phyloP scores from a whole-genome alignment of 2,329 filamentous ascomycete species.

The Emmonsiellopsis sp. region DNA sequence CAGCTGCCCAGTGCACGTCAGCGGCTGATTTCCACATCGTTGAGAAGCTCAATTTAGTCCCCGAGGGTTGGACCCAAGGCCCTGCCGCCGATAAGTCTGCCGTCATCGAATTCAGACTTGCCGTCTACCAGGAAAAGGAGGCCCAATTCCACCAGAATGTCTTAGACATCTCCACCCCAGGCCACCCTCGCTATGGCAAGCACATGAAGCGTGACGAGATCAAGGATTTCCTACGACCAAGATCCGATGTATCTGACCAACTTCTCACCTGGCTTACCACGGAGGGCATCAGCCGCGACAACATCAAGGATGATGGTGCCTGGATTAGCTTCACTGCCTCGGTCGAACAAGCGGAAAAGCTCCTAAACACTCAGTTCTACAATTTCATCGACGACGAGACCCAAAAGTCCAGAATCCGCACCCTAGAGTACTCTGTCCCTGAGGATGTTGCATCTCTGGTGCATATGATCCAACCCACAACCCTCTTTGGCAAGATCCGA shows the following conservation, averaged over 20 bases:
- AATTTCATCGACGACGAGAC: not conserved
- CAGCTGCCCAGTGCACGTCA: not conserved
- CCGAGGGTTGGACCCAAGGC: constrained; percentile 1
- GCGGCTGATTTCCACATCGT: not conserved
- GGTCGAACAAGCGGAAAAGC: constrained; percentile 39
- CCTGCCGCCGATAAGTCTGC: not conserved
- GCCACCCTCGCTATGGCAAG: constrained; percentile 49
- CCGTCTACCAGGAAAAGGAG: not conserved
- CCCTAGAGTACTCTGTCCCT: constrained; percentile 54
- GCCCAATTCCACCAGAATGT: not conserved
- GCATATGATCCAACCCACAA: constrained; percentile 58
- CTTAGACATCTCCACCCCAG: constrained; percentile 47
- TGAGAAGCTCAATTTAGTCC: not conserved
- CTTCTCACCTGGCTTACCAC: constrained; percentile 48
- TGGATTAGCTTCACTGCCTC: constrained; percentile 50
- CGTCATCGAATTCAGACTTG: not conserved
- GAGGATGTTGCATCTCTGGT: constrained; percentile 45
- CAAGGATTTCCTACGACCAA: constrained; percentile 44
- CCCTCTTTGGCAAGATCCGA: constrained; percentile 42
- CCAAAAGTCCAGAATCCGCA: constrained; percentile 41
- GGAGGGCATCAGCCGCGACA: constrained; percentile 37
- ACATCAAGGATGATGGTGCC: constrained; percentile 45
- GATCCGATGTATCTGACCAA: constrained; percentile 36
- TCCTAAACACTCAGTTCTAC: constrained; percentile 51
- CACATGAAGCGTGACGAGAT: constrained; percentile 53